Evolutionary conservation across 305 asterid species (phyloP).

Genomic region (Andrographis paniculata): DNA sequence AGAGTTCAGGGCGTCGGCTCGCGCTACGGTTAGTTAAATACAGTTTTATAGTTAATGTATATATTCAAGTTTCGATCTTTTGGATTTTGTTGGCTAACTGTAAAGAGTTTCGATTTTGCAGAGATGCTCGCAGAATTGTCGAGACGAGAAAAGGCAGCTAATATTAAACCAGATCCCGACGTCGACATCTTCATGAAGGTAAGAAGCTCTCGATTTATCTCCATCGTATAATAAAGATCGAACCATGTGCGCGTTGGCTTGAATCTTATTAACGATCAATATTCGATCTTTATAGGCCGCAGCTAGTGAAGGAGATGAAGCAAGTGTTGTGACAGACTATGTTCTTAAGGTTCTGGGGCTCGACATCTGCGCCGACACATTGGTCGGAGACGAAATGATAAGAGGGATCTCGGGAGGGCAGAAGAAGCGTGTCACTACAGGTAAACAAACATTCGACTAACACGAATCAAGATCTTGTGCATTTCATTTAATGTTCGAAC

Average conservation of each 20-base stretch:
- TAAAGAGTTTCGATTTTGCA: conserved; percentile 11
- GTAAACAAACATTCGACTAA: too few species aligned
- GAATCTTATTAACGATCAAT: background rate
- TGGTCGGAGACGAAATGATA: conserved; percentile 43
- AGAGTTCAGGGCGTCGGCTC: conserved; percentile 29
- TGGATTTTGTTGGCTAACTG: background rate
- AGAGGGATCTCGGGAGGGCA: conserved; percentile 16
- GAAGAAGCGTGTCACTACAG: too few species aligned
- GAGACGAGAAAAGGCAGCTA: conserved; percentile 40
- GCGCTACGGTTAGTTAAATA: too few species aligned
- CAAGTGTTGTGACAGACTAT: conserved; percentile 37
- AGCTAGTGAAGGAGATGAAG: conserved; percentile 31
- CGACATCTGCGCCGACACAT: conserved; percentile 42
- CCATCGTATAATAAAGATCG: too few species aligned
- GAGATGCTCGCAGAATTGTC: conserved; percentile 39
- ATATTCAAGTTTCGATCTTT: too few species aligned
- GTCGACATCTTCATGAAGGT: conserved; percentile 47
- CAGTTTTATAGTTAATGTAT: too few species aligned
- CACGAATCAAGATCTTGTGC: too few species aligned
- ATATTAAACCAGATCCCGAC: conserved; percentile 43
- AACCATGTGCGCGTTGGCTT: too few species aligned
- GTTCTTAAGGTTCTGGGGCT: conserved; percentile 44
- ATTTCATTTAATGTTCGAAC: too few species aligned
- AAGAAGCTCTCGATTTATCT: too few species aligned
- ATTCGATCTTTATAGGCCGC: conserved; percentile 23